Evolutionary conservation across 2,329 filamentous ascomycete genomes (phyloP), one percentile per base, ranked within the genome.

Genomic region (Pseudogymnoascus sp.): DNA sequence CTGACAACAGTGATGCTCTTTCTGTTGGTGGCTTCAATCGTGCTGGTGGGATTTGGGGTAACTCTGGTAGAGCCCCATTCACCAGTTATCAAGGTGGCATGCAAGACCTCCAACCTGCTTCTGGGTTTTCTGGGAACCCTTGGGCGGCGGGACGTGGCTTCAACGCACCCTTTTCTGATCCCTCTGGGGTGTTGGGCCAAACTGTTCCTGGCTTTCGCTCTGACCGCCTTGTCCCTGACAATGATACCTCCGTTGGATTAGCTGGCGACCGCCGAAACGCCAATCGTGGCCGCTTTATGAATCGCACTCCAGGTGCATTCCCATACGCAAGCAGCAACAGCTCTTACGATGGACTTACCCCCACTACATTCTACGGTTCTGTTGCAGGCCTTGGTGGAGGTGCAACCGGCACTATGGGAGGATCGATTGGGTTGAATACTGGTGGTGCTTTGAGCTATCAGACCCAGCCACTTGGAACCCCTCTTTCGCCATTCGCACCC

Each of bases 401-500:
- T 62, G 61, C 70, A 21, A 62, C 63, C 50, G 21, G 37, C 38
- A 46, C 64, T 40, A 68, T 71, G 62, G 66, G 65, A 28, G 63
- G 59, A 37, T 59, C 64, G 28, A 65, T 69, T 62, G 64, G 64
- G 28, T 56, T 67, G 50, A 62, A 61, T 37, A 31, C 56, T 42
- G 16, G 59, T 3, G 34, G 56, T 46, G 62, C 62, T 42, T 69
- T 73, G 67, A 64, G 28, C 46, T 75, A 75, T 77, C 74, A 84
- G 76, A 67, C 75, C 68, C 83, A 83, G 66, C 78, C 84, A 25
- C 80, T 84, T 66, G 84, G 86, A 25, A 89, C 87, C 16, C 81
- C 86, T 6, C 78, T 92, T 44, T 91, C 89, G 16, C 88, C 89
- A 11, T 85, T 89, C 68, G 89, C 89, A 25, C 87, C 84, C 4